phyloP scores from a whole-genome alignment of 306 rosid genomes.

The Malus orientalis region DNA sequence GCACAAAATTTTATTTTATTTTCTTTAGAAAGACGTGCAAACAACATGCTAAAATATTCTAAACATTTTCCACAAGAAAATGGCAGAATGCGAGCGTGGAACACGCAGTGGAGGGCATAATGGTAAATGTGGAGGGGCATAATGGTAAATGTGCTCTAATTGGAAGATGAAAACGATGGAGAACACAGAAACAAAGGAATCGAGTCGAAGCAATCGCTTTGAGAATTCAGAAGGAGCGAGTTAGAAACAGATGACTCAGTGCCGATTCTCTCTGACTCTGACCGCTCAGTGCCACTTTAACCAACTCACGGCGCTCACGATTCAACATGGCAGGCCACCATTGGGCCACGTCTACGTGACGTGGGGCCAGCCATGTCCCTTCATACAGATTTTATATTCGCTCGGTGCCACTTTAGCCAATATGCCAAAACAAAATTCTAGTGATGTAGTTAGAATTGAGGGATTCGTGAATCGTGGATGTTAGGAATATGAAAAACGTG shows the following conservation, averaged over 20 bases:
- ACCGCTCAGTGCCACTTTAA: neutral
- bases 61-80: neutral
- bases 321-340: neutral
- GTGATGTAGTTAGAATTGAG: neutral
- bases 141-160: neutral
- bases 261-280: neutral
- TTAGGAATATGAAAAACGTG: neutral
- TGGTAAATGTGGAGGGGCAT: constrained; percentile 6
- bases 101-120: neutral
- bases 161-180: constrained; percentile 27
- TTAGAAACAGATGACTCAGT: neutral
- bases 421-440: neutral
- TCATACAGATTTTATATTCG: neutral
- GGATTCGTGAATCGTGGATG: neutral
- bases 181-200: constrained; percentile 9
- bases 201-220: constrained; percentile 26
- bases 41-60: neutral
- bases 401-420: neutral
- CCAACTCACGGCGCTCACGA: neutral
- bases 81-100: neutral
- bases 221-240: neutral
- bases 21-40: neutral
- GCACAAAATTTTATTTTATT: neutral
- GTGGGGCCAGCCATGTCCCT: neutral
- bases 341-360: constrained; percentile 1